These are phyloP conservation scores for Hippophae tibetana DNA, from an alignment of 306 rosid species.

Conservation along the genomic window DNA sequence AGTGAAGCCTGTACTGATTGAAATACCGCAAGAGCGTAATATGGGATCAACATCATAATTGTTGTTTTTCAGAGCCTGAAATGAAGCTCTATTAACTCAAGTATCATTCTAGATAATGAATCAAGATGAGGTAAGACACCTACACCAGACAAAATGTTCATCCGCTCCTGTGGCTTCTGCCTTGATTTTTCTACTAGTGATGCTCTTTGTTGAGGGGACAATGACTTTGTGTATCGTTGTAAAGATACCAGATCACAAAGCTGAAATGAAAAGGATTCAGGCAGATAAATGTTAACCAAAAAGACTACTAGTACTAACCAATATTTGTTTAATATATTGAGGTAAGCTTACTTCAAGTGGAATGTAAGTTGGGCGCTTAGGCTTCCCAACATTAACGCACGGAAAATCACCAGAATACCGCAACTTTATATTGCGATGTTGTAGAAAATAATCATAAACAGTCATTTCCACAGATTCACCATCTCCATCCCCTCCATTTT, in stretches of 20 bases:
- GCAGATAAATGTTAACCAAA: too few species aligned
- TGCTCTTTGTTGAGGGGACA: slow-evolving; percentile 70
- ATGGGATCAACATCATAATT: slow-evolving; percentile 67
- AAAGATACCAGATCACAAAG: slow-evolving; percentile 69
- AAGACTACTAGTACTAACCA: not conserved
- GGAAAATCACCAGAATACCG: slow-evolving; percentile 72
- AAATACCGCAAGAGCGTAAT: slow-evolving; percentile 57
- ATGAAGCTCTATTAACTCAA: not conserved
- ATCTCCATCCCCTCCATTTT: slow-evolving; percentile 32
- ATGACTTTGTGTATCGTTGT: slow-evolving; percentile 78
- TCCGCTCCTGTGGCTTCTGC: slow-evolving; percentile 88
- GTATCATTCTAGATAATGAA: not conserved
- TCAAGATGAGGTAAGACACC: slow-evolving; percentile 9
- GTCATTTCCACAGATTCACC: slow-evolving; percentile 49
- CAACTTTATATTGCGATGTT: slow-evolving; percentile 42
- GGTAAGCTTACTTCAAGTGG: slow-evolving; percentile 60
- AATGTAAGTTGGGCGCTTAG: slow-evolving; percentile 77
- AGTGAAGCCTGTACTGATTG: slow-evolving; percentile 39
- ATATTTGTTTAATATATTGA: not conserved
- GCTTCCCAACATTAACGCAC: slow-evolving; percentile 86
- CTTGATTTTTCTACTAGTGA: slow-evolving; percentile 86
- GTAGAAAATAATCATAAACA: slow-evolving; percentile 73
- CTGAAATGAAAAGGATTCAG: slow-evolving; percentile 19
- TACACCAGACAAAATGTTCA: slow-evolving; percentile 59
- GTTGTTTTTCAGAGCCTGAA: slow-evolving; percentile 62